Percentiles rank a stretch among this genome's conserved stretches.
These are phyloP conservation scores for Trichoderma erinaceum DNA, from an alignment of 495 filamentous ascomycete species.

Conservation along the genomic window DNA sequence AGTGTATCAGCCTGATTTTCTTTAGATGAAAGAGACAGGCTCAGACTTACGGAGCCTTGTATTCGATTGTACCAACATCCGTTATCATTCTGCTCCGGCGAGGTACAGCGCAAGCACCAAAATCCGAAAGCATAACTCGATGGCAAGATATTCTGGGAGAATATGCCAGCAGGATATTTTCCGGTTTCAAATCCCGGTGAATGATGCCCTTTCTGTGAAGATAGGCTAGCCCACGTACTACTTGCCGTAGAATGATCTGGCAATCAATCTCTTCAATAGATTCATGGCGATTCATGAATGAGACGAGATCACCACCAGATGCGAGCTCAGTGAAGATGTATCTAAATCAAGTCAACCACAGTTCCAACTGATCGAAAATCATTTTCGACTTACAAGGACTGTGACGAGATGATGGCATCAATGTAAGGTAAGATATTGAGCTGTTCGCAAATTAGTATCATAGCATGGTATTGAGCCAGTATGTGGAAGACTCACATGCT, in stretches of 20 bases:
- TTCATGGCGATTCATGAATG: constrained; percentile 43
- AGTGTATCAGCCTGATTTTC: background rate
- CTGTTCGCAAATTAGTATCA: constrained; percentile 27
- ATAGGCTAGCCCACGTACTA: constrained; percentile 69
- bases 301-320: constrained; percentile 56
- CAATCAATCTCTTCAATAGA: constrained; percentile 62
- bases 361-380: background rate
- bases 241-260: constrained; percentile 74
- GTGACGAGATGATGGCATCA: constrained; percentile 44
- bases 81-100: constrained; percentile 51
- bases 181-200: constrained; percentile 91
- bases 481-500: constrained; percentile 47
- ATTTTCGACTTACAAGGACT: constrained; percentile 43
- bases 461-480: background rate
- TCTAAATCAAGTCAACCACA: constrained; percentile 27
- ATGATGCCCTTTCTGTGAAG: constrained; percentile 76
- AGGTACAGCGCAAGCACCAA: constrained; percentile 54
- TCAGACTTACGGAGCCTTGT: constrained; percentile 62
- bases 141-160: constrained; percentile 41
- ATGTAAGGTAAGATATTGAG: constrained; percentile 56
- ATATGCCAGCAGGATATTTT: constrained; percentile 79
- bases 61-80: constrained; percentile 57
- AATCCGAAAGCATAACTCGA: constrained; percentile 66
- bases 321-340: constrained; percentile 64
- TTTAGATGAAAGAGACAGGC: background rate